Base-by-base conservation (phyloP, 1,139 yeast genomes). In the Yamadazyma diospyri region DNA sequence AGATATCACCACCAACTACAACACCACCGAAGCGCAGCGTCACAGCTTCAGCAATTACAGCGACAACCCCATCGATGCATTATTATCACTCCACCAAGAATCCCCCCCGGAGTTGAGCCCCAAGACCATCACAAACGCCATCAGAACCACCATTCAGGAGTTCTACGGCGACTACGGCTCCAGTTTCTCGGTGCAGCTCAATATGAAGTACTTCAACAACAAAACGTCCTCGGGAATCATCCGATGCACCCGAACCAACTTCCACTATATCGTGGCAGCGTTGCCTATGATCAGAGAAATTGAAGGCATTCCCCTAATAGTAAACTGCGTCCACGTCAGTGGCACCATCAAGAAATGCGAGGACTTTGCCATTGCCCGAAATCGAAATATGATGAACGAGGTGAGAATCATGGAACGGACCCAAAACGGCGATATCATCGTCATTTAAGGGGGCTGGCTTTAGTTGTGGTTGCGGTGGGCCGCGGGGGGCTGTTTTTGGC, bases 321-420 rank as follows among this genome's bases (percentile, higher is more conserved):
- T 88, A 6, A 67, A 79, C 35, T 80, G 86, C 25, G 60, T 74
- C 2, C 81, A 84, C 40, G 79, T 86, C 0, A 81, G 95, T 48
- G 97, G 97, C 0, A 88, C 97, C 0, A 88, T 92, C 28, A 82
- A 81, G 52, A 87, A 87, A 51, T 74, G 94, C 48, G 94, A 88
- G 52, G 72, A 78, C 45, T 76, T 66, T 40, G 81, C 83, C 0
- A 72, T 79, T 40, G 47, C 64, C 46, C 55, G 72, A 41, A 70
- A 67, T 35, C 50, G 55, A 27, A 55, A 57, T 25, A 45, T 73
- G 23, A 59, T 73, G 57, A 40, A 37, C 27, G 22, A 35, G 21
- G 18, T 45, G 2, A 18, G 24, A 7, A 23, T 25, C 6, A 22
- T 30, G 7, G 35, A 40, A 29, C 37, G 28, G 23, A 11, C 21